phyloP scores from a whole-genome alignment of 306 rosid genomes.

The Fragaria ananassa region DNA sequence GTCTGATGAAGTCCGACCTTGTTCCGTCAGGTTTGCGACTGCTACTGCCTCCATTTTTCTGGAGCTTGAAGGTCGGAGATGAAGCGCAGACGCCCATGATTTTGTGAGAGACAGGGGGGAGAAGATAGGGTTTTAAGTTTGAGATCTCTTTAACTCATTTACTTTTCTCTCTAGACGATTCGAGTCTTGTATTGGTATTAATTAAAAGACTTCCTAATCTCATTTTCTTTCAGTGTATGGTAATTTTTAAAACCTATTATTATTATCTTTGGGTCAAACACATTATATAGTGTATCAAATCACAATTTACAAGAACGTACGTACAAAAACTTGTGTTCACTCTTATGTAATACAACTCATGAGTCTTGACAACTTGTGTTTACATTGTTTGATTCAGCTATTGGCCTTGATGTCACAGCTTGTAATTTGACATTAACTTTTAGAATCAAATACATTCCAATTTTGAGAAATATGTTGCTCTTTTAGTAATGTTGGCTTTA shows the following conservation, averaged over 20 bases:
- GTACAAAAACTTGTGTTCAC: background rate
- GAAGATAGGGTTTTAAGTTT: background rate
- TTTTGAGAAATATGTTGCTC: background rate
- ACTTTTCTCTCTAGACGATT: background rate
- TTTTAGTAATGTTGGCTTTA: background rate
- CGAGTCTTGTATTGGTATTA: background rate
- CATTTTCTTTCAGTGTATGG: background rate
- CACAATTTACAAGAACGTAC: background rate
- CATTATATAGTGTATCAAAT: background rate
- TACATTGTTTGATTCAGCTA: background rate
- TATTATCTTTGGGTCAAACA: background rate
- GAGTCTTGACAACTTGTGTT: background rate
- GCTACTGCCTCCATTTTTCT: background rate
- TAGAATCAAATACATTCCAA: background rate
- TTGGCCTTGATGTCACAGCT: background rate
- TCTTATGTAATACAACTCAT: background rate
- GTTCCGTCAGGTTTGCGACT: background rate
- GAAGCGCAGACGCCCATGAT: conserved; percentile 64
- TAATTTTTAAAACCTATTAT: background rate
- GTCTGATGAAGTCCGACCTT: conserved; percentile 35
- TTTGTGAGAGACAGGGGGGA: background rate
- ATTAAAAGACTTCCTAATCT: background rate
- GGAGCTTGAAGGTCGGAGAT: conserved; percentile 2
- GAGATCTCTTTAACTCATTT: background rate
- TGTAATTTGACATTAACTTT: background rate